Evolutionary conservation across 2,329 filamentous ascomycete species (phyloP).

Genomic region (Diaporthe amygdali): DNA sequence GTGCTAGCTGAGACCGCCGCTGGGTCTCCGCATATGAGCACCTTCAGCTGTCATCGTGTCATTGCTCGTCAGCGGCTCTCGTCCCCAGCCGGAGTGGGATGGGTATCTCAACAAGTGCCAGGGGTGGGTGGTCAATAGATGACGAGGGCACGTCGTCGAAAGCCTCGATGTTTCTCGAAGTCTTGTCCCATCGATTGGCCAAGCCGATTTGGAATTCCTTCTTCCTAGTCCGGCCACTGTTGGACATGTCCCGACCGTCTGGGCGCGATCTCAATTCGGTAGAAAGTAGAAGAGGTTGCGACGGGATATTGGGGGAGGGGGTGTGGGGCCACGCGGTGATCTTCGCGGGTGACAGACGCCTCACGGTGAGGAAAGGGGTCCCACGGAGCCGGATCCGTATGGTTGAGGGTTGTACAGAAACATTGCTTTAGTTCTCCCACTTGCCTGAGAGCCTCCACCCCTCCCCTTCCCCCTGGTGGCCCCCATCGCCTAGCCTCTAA

Average conservation of each 20-base stretch:
- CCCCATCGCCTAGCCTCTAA: slow-evolving; percentile 10
- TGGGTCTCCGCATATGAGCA: slow-evolving; percentile 16
- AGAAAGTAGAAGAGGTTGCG: slow-evolving; percentile 10
- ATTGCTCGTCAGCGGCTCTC: slow-evolving; percentile 4
- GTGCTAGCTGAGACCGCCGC: slow-evolving; percentile 14
- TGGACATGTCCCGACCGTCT: slow-evolving; percentile 21
- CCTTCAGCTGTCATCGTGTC: slow-evolving; percentile 18
- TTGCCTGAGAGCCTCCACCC: neutral
- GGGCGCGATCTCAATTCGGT: slow-evolving; percentile 11
- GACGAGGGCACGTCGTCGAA: slow-evolving; percentile 16
- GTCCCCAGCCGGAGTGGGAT: neutral
- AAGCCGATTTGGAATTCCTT: slow-evolving; percentile 24
- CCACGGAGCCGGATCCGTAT: slow-evolving; percentile 16
- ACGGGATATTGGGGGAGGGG: slow-evolving; percentile 2
- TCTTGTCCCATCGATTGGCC: slow-evolving; percentile 18
- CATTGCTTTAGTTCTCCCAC: slow-evolving; percentile 15
- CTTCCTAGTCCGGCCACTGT: slow-evolving; percentile 13
- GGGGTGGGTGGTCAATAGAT: slow-evolving; percentile 1
- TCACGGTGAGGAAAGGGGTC: neutral
- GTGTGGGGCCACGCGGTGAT: slow-evolving; percentile 20
- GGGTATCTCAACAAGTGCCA: slow-evolving; percentile 7
- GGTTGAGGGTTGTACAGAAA: slow-evolving; percentile 19
- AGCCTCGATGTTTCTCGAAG: slow-evolving; percentile 4
- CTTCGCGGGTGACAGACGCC: slow-evolving; percentile 26
- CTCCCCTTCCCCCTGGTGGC: neutral